Conservation (phyloP, 1,284 basidiomycete genomes). For the Sporisorium exsertum region DNA sequence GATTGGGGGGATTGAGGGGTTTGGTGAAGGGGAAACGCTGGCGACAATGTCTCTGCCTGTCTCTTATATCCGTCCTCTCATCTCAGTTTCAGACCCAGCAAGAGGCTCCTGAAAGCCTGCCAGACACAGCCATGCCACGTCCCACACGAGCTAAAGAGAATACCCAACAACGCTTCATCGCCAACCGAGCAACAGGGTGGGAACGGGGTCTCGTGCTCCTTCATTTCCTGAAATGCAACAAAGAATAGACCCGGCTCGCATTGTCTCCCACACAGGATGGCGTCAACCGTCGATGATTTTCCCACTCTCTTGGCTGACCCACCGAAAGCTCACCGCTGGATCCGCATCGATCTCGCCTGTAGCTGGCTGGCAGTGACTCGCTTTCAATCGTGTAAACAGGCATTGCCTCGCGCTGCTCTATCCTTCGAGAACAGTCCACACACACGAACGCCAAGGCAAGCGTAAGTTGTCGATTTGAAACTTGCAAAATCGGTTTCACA, state of each 20-base stretch:
- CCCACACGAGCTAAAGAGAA: background rate
- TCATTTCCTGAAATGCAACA: slow-evolving; percentile 5
- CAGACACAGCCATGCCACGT: background rate
- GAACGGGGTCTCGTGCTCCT: slow-evolving; percentile 2
- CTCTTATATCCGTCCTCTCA: background rate
- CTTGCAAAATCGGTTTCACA: background rate
- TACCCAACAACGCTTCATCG: slow-evolving; percentile 8
- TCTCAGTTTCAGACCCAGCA: background rate
- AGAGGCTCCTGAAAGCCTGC: background rate
- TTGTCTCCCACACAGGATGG: background rate
- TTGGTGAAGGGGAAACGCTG: background rate
- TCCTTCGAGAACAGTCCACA: background rate
- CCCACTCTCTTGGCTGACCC: slow-evolving; percentile 3
- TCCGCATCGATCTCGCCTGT: background rate
- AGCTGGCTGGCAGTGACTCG: background rate
- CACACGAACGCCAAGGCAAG: background rate
- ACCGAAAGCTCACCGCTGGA: background rate
- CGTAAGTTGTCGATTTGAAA: background rate
- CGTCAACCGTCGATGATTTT: background rate
- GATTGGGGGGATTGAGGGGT: background rate
- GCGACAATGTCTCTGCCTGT: background rate
- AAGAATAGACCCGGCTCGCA: background rate
- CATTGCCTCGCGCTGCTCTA: background rate
- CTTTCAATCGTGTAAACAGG: background rate
- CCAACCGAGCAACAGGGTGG: background rate